Evolutionary conservation across 169 alveolate genomes (phyloP), one percentile per base, ranked within the genome.

Genomic region (Plasmodium gaboni): DNA sequence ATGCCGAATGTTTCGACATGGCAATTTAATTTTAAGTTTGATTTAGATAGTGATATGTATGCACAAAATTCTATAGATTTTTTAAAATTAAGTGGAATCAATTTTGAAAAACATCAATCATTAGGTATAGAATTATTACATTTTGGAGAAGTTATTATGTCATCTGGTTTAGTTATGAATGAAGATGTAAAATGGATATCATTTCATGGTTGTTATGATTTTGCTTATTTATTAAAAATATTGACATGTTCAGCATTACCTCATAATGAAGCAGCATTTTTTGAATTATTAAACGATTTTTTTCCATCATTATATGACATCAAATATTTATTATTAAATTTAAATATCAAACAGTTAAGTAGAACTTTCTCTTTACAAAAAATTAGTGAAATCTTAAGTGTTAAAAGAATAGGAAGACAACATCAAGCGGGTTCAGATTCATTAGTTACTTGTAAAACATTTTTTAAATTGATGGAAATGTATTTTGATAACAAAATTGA

Each of bases 351-450:
- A 72, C 94, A 95, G 17, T 95, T 92, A 26, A 92, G 98, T 38
- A 46, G 96, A 50, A 92, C 93, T 72, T 91, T 73, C 48, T 96
- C 98, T 0, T 91, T 97, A 44, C 97, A 95, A 73, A 90, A 96
- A 88, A 78, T 97, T 8, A 97, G 98, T 68, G 97, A 95, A 59
- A 95, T 87, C 53, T 93, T 97, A 73, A 94, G 95, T 68, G 97
- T 97, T 10, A 94, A 95, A 76, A 93, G 99, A 70, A 95, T 98
- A 13, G 99, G 99, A 24, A 97, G 97, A 61, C 98, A 95, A 63
- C 99, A 99, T 86, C 99, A 98, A 92, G 99, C 99, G 1, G 99
- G 99, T 60, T 97, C 99, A 83, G 99, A 99, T 91, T 95, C 98
- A 19, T 94, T 97, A 15, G 98, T 99, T 42, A 99, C 99, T 1